Evolutionary conservation across 2,329 filamentous ascomycete species (phyloP).

Genomic region (Neofusicoccum umdonicola): DNA sequence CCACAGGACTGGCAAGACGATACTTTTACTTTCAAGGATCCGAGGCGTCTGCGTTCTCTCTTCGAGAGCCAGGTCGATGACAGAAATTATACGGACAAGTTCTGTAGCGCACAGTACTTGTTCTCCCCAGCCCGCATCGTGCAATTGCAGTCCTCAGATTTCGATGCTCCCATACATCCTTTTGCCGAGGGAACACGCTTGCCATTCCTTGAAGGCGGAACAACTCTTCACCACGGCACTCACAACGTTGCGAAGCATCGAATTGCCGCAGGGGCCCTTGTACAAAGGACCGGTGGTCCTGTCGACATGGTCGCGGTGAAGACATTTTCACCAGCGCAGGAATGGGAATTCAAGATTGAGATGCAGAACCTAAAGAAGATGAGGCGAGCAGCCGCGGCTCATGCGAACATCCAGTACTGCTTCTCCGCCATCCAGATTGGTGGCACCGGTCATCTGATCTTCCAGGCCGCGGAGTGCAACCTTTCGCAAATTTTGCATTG

Average conservation of each 20-base stretch:
- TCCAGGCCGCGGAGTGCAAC: not conserved
- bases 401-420: not conserved
- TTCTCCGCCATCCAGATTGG: conserved; percentile 1
- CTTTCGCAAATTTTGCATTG: not conserved
- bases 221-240: not conserved
- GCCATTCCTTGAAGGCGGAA: not conserved
- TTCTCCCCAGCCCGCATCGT: not conserved
- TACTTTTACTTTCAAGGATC: not conserved
- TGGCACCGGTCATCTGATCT: not conserved
- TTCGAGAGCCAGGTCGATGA: not conserved
- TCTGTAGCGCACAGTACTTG: not conserved
- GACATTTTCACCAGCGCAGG: not conserved
- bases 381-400: not conserved
- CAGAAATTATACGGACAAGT: not conserved
- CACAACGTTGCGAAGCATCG: not conserved
- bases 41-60: not conserved
- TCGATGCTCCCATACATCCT: not conserved
- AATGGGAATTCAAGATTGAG: not conserved
- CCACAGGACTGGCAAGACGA: not conserved
- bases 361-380: not conserved
- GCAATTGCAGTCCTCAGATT: not conserved
- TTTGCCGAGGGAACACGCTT: not conserved
- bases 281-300: not conserved
- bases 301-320: not conserved
- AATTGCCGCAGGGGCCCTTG: not conserved